Evolutionary conservation across 768 basidiomycete species (phyloP), one percentile per base, ranked within the genome.

Genomic region (Chalciporus sphaerocephalus): DNA sequence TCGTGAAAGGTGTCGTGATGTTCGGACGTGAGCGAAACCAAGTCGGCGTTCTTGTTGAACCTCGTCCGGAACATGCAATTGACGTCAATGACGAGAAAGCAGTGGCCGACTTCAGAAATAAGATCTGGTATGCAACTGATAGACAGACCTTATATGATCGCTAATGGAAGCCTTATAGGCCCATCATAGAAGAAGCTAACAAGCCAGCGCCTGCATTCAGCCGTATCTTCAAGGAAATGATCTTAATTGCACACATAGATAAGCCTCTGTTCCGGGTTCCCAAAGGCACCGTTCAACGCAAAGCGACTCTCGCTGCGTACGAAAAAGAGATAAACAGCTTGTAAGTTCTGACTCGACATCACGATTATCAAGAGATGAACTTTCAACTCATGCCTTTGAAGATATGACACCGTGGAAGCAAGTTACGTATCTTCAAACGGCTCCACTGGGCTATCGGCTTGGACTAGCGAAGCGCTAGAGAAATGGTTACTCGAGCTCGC

Each of bases 151-250:
- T 12, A 16, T 0, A 39, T 6, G 7, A 18, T 18, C 4, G 13
- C 20, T 24, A 21, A 43, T 37, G 16, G 10, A 35, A 11, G 15
- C 6, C 6, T 30, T 9, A 28, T 30, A 74, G 72, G 69, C 62
- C 69, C 0, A 40, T 51, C 16, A 67, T 78, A 1, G 73, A 74
- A n/a, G 68, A 74, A 32, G 75, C 74, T 1, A 77, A 76, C 37
- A 57, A 52, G 9, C 46, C 51, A 2, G 64, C 73, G 0, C 75
- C 75, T 0, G 60, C 68, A 0, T 74, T 71, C 47, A 73, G 72
- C 44, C 63, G 70, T 6, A 66, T 76, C 6, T 75, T 72, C 58
- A 75, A 75, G 57, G 74, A 80, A 53, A 73, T 79, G 76, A 76
- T 80, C 36, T 28, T 79, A n/a, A 53, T 79, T 9, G 62, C 75